Evolutionary conservation across 2,329 filamentous ascomycete species (phyloP).

Genomic region (Colletotrichum sp.): DNA sequence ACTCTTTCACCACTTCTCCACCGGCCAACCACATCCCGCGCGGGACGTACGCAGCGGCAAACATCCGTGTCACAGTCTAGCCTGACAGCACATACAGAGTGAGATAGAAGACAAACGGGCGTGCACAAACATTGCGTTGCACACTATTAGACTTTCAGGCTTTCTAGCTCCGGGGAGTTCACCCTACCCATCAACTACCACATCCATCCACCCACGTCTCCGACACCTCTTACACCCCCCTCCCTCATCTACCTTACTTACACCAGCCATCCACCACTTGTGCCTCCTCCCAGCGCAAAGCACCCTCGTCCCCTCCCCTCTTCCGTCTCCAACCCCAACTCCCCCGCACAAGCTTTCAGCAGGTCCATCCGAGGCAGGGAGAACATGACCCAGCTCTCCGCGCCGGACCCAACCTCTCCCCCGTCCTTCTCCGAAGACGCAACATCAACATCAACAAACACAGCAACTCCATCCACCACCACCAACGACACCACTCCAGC

Average conservation of each 20-base stretch:
- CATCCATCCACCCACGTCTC: neutral
- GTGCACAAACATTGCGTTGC: neutral
- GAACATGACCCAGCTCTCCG: conserved; percentile 24
- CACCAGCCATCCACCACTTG: neutral
- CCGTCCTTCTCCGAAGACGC: conserved; percentile 20
- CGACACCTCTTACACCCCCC: neutral
- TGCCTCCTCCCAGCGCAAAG: neutral
- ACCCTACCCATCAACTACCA: neutral
- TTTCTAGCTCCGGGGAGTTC: neutral
- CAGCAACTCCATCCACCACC: neutral
- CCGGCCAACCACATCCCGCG: neutral
- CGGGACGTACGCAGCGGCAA: neutral
- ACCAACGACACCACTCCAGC: neutral
- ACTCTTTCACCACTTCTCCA: neutral
- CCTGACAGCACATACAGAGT: neutral
- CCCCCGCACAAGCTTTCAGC: neutral
- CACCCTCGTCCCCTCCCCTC: neutral
- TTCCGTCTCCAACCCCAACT: neutral
- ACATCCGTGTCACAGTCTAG: neutral
- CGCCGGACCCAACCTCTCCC: conserved; percentile 21
- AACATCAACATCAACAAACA: neutral
- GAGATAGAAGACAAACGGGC: neutral
- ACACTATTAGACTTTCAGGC: neutral
- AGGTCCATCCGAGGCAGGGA: conserved; percentile 12
- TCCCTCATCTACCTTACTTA: neutral